These are phyloP conservation scores for Kingdonia uniflora DNA, from an alignment of 164 flowering plant species.

Conservation along the genomic window DNA sequence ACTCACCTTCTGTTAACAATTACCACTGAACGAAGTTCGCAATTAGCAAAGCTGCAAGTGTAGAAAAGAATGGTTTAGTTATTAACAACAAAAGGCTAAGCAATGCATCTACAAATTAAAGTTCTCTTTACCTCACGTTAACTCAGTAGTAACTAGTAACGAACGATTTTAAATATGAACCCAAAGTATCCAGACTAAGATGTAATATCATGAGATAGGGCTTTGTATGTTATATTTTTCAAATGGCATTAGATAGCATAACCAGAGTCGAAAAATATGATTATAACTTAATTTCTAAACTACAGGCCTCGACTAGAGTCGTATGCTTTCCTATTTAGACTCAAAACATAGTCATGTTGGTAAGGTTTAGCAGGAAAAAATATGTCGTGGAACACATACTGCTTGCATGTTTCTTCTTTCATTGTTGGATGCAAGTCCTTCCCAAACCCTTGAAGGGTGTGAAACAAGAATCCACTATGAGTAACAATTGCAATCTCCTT, in stretches of 20 bases:
- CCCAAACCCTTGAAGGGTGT: slow-evolving; percentile 48
- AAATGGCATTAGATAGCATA: no score
- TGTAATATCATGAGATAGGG: no score
- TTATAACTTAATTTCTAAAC: background rate
- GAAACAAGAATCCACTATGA: slow-evolving; percentile 73
- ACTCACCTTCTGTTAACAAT: slow-evolving; percentile 59
- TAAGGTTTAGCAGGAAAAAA: no score
- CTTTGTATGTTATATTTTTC: no score
- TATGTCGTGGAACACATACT: slow-evolving; percentile 35
- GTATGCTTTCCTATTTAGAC: no score
- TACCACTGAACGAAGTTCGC: slow-evolving; percentile 83
- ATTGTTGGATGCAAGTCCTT: slow-evolving; percentile 54
- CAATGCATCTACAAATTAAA: no score
- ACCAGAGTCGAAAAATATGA: background rate
- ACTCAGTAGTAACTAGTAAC: no score
- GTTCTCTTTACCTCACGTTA: no score
- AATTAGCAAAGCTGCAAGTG: slow-evolving; percentile 68
- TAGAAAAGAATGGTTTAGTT: background rate
- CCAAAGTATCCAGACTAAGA: no score
- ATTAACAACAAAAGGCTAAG: no score
- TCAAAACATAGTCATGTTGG: no score
- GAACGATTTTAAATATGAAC: background rate
- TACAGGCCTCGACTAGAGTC: no score
- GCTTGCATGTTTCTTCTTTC: slow-evolving; percentile 52
- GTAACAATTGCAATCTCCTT: slow-evolving; percentile 86